Evolutionary conservation across 352 stramenopile species (phyloP), one percentile per base, ranked within the genome.

Genomic region (Albugo candida): DNA sequence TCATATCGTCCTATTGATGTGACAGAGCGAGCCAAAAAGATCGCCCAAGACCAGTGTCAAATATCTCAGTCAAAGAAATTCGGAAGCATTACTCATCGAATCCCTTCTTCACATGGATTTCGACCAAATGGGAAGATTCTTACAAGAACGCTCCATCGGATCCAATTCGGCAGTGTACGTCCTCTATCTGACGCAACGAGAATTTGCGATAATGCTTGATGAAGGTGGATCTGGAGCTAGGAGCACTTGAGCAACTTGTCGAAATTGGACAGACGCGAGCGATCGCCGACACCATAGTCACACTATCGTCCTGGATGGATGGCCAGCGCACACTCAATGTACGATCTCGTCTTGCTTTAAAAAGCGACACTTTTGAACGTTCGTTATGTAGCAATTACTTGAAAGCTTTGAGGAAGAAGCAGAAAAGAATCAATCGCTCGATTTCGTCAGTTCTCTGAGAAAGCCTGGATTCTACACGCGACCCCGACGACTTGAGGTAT

Each of bases 1-100:
- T 82, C 67, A 17, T 98, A 97, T 55, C 64, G 78, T 47, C 92
- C 87, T 20, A 66, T 76, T 13, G 91, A 97, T 64, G 92, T 95
- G 3, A 97, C 92, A 1, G 55, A 53, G 12, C 64, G 83, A 35
- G 93, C 93, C 13, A 96, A 96, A 48, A 70, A 76, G 47, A 97
- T 98, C 56, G 88, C 84, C 2, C 3, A 43, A 43, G 17, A 43
- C 3, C 64, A 40, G 2, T 54, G 80, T 35, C 61, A 87, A 46
- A 57, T 52, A 0, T 59, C 72, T 38, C 61, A 81, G 49, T 65
- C 79, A 20, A 35, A 50, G 11, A 36, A 52, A 10, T 84, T 87
- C 51, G 65, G 67, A 2, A 59, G 54, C 0, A 72, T 81, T 21
- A 66, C 55, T 24, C 5, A 51, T 13, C 72, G 77, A 0, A 75